Base-by-base conservation (phyloP, 495 filamentous ascomycete genomes). In the Aspergillus funiculosus region DNA sequence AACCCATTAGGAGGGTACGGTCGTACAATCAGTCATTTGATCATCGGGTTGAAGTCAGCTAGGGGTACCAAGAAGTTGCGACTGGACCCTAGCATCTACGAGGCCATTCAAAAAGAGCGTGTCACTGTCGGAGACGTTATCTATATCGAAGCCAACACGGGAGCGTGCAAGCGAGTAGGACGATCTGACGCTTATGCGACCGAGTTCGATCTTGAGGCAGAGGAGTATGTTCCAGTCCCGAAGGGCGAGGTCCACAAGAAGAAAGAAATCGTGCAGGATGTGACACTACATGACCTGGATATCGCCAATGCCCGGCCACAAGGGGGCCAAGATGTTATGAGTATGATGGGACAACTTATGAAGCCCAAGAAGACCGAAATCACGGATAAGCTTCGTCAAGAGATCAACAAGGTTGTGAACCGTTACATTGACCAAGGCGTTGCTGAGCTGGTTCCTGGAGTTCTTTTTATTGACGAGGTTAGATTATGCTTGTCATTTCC, bases 191-290 rank as follows among this genome's bases (percentile, higher is more conserved):
- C 92, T 15, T 97, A 95, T 63, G 88, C 89, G 15, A 97, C 92
- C 14, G 92, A 98, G 59, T 98, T 97, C 63, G 92, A 98, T 70
- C 80, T 96, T 14, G 92, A 97, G 72, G 92, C 92, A 0, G 92
- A 97, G 61, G 92, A 98, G 63, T 97, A 97, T 64, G 92, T 97
- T 38, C 92, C 92, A 4, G 92, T 98, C 46, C 92, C 92, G 14
- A 96, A 98, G 69, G 92, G 92, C 30, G 92, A 98, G 56, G 92
- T 98, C 28, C 92, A 96, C 71, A 98, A 97, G 76, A 95, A 96
- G 79, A 98, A 98, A 73, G 92, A 98, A 69, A 91, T 97, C 44
- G 92, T 98, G n/a, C 92, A 98, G 62, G 92, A 97, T 59, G 92
- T 98, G 45, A 94, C 90, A 24, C 75, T 98, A 45, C 92, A 98